Evolutionary conservation across 2,329 filamentous ascomycete genomes (phyloP).

Genomic region (Cryphonectria nitschkei): DNA sequence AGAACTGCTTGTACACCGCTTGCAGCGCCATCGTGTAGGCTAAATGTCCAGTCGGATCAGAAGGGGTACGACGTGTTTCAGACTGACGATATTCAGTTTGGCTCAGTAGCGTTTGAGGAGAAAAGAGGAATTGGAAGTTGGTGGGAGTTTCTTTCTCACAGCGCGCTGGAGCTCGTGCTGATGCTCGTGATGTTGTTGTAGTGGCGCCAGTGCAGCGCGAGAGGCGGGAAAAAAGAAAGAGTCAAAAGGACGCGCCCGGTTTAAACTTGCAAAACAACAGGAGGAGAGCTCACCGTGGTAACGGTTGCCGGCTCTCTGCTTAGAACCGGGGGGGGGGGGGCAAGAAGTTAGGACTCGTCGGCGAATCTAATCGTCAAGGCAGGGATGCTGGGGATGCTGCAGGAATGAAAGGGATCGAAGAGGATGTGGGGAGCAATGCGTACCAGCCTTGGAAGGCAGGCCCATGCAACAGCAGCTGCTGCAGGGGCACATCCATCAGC

Average conservation of each 20-base stretch:
- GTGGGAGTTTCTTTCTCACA: background rate
- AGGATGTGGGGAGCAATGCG: conserved; percentile 7
- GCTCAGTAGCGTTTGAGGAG: background rate
- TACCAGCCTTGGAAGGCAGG: background rate
- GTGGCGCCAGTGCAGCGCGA: background rate
- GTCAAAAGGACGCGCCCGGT: background rate
- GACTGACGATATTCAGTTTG: background rate
- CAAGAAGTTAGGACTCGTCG: background rate
- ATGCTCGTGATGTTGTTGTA: background rate
- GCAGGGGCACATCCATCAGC: conserved; percentile 1
- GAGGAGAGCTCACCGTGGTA: background rate
- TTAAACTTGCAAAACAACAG: background rate
- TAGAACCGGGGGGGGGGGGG: background rate
- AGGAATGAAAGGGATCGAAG: conserved; percentile 5
- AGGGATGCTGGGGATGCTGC: conserved; percentile 4
- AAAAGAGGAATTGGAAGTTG: background rate
- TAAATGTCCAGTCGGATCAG: conserved; percentile 9
- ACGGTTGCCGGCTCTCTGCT: background rate
- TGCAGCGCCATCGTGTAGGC: conserved; percentile 50
- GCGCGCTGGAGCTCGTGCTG: background rate
- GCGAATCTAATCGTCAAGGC: conserved; percentile 6
- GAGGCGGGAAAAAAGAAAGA: background rate
- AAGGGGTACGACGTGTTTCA: background rate
- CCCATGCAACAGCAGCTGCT: conserved; percentile 1
- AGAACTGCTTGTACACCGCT: conserved; percentile 71